phyloP scores from a whole-genome alignment of 441 rosid species.

The Populus hybrid region DNA sequence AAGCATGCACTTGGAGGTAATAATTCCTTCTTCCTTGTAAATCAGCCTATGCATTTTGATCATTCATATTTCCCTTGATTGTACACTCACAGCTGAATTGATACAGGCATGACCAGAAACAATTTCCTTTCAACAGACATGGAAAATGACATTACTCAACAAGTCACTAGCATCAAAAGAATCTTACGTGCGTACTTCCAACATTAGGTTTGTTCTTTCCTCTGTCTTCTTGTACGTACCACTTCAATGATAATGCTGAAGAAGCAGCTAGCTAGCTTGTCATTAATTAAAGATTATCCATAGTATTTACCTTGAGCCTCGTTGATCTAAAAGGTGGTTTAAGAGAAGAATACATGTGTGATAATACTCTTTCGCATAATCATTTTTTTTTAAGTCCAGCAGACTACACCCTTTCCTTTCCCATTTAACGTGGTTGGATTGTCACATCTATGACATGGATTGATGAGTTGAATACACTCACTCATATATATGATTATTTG shows the following conservation, averaged over 20 bases:
- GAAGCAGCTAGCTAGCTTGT: not conserved
- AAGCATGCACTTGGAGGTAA: too few relatives aligned
- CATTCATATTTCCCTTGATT: not conserved
- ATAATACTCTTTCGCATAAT: not conserved
- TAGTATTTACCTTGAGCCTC: not conserved
- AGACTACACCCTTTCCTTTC: not conserved
- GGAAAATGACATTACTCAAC: not conserved
- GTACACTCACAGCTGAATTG: not conserved
- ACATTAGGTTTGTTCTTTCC: not conserved
- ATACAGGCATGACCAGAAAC: not conserved
- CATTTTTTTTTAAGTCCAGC: not conserved
- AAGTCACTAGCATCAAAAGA: not conserved
- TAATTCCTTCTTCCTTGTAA: too few relatives aligned
- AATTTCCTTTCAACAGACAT: not conserved
- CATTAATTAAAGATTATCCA: not conserved
- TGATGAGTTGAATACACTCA: too few relatives aligned
- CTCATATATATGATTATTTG: too few relatives aligned
- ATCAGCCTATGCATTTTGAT: not conserved
- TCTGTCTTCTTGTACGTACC: not conserved
- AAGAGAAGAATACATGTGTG: not conserved
- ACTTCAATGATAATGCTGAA: not conserved
- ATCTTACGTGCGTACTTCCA: not conserved
- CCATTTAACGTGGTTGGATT: too few relatives aligned
- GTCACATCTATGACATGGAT: too few relatives aligned
- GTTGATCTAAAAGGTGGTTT: not conserved